Percentiles rank a stretch among this genome's conserved stretches.
phyloP scores from a whole-genome alignment of 257 asterid species.

The Coffea canephora region DNA sequence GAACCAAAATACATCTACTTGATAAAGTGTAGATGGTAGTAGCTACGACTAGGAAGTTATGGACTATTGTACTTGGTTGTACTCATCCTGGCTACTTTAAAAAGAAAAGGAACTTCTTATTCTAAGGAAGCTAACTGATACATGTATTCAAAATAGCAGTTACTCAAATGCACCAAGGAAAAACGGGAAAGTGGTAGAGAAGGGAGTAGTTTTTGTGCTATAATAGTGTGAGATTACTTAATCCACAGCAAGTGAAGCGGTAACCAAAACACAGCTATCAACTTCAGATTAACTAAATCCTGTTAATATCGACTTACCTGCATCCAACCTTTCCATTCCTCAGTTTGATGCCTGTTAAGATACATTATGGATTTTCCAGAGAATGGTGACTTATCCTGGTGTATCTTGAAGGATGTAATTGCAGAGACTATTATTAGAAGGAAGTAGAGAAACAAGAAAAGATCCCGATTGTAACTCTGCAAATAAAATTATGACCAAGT shows the following conservation, averaged over 20 bases:
- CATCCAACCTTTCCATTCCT: slow-evolving; percentile 98
- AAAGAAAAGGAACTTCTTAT: background rate
- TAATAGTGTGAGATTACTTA: background rate
- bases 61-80: background rate
- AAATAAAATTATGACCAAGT: slow-evolving; percentile 24
- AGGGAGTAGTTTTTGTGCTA: background rate
- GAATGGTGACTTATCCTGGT: slow-evolving; percentile 79
- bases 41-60: too few species aligned
- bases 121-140: background rate
- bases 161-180: background rate
- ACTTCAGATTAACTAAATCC: background rate
- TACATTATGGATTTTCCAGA: slow-evolving; percentile 81
- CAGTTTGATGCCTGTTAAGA: slow-evolving; percentile 94
- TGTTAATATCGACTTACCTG: slow-evolving; percentile 55
- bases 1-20: background rate
- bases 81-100: background rate
- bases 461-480: slow-evolving; percentile 97
- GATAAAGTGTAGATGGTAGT: background rate
- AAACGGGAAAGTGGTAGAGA: background rate
- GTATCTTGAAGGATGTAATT: slow-evolving; percentile 84
- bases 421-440: slow-evolving; percentile 85
- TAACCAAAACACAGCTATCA: background rate
- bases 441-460: slow-evolving; percentile 67
- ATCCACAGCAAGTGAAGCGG: background rate
- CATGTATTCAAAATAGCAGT: background rate